Evolutionary conservation across 2,329 filamentous ascomycete species (phyloP).

Genomic region (Diplodia seriata): DNA sequence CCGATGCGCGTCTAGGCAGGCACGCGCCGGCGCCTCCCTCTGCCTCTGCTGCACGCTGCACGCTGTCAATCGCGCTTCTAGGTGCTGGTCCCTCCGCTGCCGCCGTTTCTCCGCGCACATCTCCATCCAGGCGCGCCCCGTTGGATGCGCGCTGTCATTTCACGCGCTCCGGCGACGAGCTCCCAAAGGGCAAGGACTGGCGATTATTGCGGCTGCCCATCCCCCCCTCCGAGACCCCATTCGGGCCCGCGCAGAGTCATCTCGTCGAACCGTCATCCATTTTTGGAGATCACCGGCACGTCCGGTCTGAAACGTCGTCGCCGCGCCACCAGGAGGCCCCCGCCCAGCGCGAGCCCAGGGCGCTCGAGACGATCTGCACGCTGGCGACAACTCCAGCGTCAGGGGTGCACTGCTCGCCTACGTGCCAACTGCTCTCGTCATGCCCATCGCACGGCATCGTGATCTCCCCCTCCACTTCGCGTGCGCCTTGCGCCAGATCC

Average conservation of each 20-base stretch:
- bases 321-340: conserved; percentile 18
- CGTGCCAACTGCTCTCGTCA: conserved; percentile 19
- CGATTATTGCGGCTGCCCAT: conserved; percentile 15
- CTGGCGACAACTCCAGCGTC: conserved; percentile 16
- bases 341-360: background rate
- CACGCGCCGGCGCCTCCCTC: conserved; percentile 23
- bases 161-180: conserved; percentile 7
- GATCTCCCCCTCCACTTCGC: conserved; percentile 21
- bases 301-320: conserved; percentile 3
- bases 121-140: conserved; percentile 7
- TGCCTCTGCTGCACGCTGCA: conserved; percentile 11
- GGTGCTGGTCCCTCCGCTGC: conserved; percentile 1
- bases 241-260: conserved; percentile 19
- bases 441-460: conserved; percentile 9
- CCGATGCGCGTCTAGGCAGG: conserved; percentile 14
- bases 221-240: conserved; percentile 10
- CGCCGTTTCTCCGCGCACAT: conserved; percentile 13
- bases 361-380: conserved; percentile 20
- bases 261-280: conserved; percentile 1
- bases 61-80: background rate
- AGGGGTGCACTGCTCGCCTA: conserved; percentile 27
- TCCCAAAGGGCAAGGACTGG: conserved; percentile 9
- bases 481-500: conserved; percentile 10
- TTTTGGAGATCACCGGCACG: background rate
- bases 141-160: conserved; percentile 25